Base-by-base conservation (phyloP, 2,329 filamentous ascomycete species). In the Elsinoe fawcettii region DNA sequence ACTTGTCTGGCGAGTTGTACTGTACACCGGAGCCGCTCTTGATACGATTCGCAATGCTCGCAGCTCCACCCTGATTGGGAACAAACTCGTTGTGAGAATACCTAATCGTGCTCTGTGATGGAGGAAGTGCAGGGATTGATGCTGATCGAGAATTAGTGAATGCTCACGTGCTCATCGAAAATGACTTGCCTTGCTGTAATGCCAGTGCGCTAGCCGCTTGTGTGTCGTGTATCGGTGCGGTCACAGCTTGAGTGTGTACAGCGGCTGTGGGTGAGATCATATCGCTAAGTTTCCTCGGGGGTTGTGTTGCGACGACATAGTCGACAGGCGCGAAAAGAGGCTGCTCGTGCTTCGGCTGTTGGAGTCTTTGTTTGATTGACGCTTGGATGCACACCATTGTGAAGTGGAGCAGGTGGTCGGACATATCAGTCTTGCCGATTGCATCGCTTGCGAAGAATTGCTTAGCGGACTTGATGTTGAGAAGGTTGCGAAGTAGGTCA, bases 361-460 rank as follows among this genome's bases (percentile, higher is more conserved):
- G 14, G 34, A 37, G 34, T 37, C 34, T 37, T 37, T 37, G 34
- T 12, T n/a, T 5, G 34, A 37, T 37, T n/a, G 34, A 37, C 11
- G 34, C 34, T 23, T 46, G 41, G 20, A 46, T 25, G 12, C 23
- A 18, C 9, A 27, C 18, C 22, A 46, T 22, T 12, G 23, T 46
- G 9, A 46, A 18, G 6, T 25, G 41, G n/a, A 46, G 41, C 20
- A 23, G 41, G 41, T 46, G 23, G n/a, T 46, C 41, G n/a, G 9
- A 60, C 23, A 59, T 47, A 20, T 61, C 63, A 41, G 60, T 49
- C 39, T 27, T 34, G 12, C 57, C 34, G 30, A 56, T 37, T 5
- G 66, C 59, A 6, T 58, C 18, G 3, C 53, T 23, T 20, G 58
- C 58, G 54, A 67, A 66, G 56, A 67, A 66, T 7, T 65, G 64